Conservation (phyloP, 768 basidiomycete species). For the Gloeopeniophorella convolvens region DNA sequence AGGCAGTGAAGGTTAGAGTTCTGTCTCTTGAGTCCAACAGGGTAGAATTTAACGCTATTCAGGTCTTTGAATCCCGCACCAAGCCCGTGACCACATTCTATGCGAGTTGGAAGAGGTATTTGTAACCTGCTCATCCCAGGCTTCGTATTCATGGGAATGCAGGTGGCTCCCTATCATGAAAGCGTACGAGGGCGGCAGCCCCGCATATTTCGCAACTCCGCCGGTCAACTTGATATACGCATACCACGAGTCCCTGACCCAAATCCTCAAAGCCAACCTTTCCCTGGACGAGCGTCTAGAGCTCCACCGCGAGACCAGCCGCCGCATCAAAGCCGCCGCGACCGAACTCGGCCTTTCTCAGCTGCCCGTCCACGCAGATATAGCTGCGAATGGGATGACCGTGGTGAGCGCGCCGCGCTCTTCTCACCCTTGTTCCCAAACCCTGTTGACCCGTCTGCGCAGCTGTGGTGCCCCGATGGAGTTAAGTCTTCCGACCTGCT, state of each 20-base stretch:
- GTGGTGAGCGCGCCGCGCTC: constrained; percentile 43
- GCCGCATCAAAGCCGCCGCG: constrained; percentile 62
- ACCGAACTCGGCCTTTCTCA: constrained; percentile 63
- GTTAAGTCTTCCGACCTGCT: constrained; percentile 70
- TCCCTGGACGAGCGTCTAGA: constrained; percentile 75
- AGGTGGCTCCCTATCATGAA: constrained; percentile 94
- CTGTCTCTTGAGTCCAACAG: background rate
- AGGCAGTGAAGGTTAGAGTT: constrained; percentile 56
- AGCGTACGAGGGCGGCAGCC: constrained; percentile 74
- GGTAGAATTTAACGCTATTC: constrained; percentile 1
- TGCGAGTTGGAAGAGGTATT: constrained; percentile 79
- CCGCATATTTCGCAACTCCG: constrained; percentile 93
- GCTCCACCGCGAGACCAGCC: constrained; percentile 63
- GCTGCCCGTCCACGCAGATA: constrained; percentile 53
- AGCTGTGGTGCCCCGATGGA: constrained; percentile 81
- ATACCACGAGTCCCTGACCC: constrained; percentile 70
- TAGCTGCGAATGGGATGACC: constrained; percentile 92
- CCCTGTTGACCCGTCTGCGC: background rate
- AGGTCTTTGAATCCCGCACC: constrained; percentile 57
- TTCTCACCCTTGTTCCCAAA: background rate
- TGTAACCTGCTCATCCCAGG: constrained; percentile 9
- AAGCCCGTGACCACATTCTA: constrained; percentile 74
- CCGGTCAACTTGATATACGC: constrained; percentile 94
- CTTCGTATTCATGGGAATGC: background rate
- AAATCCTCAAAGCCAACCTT: constrained; percentile 55